Conservation (phyloP, 768 basidiomycete genomes). For the Suillus luteus region DNA sequence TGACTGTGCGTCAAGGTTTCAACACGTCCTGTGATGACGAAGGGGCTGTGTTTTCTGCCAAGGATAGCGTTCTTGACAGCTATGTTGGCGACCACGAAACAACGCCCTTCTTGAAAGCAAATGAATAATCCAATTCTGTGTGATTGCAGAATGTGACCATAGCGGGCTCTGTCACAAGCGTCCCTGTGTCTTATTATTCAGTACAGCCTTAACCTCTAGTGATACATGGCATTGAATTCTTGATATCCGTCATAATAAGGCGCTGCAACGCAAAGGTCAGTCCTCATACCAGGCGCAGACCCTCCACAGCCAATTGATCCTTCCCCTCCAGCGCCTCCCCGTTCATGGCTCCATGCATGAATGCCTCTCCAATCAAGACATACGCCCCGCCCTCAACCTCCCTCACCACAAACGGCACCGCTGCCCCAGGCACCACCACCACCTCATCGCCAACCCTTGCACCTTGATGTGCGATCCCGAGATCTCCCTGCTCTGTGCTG, state of each 20-base stretch:
- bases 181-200: neutral
- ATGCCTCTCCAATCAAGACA: constrained; percentile 15
- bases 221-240: neutral
- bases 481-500: neutral
- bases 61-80: too few species aligned
- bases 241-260: neutral
- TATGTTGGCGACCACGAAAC: too few species aligned
- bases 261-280: neutral
- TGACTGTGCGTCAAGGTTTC: neutral
- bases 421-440: constrained; percentile 8
- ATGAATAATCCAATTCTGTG: neutral
- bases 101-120: too few species aligned
- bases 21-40: too few species aligned
- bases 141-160: neutral
- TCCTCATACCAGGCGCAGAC: neutral
- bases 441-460: constrained; percentile 11
- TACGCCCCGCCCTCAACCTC: constrained; percentile 13
- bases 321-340: constrained; percentile 11
- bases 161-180: neutral
- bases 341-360: constrained; percentile 13
- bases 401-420: constrained; percentile 15
- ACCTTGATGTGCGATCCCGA: neutral
- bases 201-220: neutral
- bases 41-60: too few species aligned
- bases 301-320: neutral